Base-by-base conservation (phyloP, 352 stramenopile genomes). In the Pythium utonaiense region DNA sequence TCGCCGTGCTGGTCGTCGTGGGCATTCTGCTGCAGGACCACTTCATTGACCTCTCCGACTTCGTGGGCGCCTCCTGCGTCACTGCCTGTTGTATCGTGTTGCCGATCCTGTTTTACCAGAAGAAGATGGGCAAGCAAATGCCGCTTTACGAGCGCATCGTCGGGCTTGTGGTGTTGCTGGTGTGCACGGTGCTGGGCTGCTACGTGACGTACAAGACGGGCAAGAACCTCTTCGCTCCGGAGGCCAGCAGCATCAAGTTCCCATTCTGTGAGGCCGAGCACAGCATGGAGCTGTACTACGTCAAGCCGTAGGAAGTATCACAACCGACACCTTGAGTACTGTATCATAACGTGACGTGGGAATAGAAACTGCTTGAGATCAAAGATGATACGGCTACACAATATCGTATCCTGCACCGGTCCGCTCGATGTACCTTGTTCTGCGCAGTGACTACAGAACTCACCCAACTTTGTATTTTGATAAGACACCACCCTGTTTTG, bases 61-160 rank as follows among this genome's bases (percentile, higher is more conserved):
- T 89, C 44, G 72, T 86, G n/a, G 80, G 80, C 31, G 77, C 80
- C 7, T 89, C 71, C 57, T 66, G 69, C 42, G 75, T 83, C 40
- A 74, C 77, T 8, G 69, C 81, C 48, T 74, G 72, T 38, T 85
- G 71, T 57, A 86, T 86, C 48, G 73, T 88, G 45, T 60, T 89
- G 36, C 80, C 80, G 9, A 83, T 86, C 54, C 60, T 78, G 57
- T 88, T 89, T 67, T 89, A 89, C 74, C 54, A 86, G 16, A 88
- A 86, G 66, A 72, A 79, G 50, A 70, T 83, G 48, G 83, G 76
- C 75, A 48, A 70, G 34, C 53, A 53, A 22, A 86, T 78, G 53
- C 62, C 62, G 13, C 24, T 75, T 0, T 66, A 69, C 44, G 77
- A 88, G 60, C 59, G 60, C 21, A 57, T 64, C 17, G 62, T 66